Evolutionary conservation across 345 rosid species (phyloP), one percentile per base, ranked within the genome.

Genomic region (Salix arbutifolia): DNA sequence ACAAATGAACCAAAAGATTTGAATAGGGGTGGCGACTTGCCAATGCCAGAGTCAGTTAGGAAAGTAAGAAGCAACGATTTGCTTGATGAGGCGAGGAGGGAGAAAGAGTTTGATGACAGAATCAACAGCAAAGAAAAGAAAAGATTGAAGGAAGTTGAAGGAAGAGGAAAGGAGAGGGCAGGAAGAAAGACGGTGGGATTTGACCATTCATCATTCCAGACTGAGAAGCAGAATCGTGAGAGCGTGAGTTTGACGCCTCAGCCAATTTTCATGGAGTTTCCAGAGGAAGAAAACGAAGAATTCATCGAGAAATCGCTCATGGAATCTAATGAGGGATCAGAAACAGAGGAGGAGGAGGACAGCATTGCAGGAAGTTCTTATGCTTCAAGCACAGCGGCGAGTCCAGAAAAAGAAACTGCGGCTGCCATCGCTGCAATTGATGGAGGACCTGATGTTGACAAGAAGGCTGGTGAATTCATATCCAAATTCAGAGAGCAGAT

Each of bases 401-500:
- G 66, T 19, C 65, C 76, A 46, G 56, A 33, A 40, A 72, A 79
- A 76, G 81, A 53, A 18, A 89, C 68, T 66, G 79, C 69, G 2
- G 68, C 46, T 78, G 78, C 78, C 7, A 74, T 82, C 75, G 79
- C 58, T 67, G 83, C 21, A 26, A 67, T 78, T 40, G 89, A 87
- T 17, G 92, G 77, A 73, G 90, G 86, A 35, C 92, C 92, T 13
- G 99, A 96, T 73, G 99, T 96, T 19, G 97, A 96, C 70, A 91
- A 89, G 94, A 91, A 92, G 72, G 99, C 99, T 0, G 97, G 88
- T 72, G 98, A 92, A 84, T 96, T 96, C 88, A 96, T 96, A 77
- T 94, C 98, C n/a, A 94, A 89, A 85, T 90, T 94, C 87, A 90
- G 99, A 76, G 99, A 96, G 88, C 99, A 96, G 75, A 96, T 96